Conservation (phyloP, 2,329 filamentous ascomycete genomes). For the Beauveria asiatica region DNA sequence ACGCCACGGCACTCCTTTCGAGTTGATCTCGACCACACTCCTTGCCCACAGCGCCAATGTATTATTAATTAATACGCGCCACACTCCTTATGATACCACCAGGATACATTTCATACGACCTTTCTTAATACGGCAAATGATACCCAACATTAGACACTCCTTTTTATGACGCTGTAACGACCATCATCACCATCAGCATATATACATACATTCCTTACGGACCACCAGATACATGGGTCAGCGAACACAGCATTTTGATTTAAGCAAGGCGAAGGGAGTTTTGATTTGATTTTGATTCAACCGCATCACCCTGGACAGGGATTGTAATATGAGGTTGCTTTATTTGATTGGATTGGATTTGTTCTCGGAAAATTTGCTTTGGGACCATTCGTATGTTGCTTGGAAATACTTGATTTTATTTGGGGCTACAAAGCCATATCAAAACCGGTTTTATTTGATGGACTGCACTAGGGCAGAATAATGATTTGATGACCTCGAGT, state of each 20-base stretch:
- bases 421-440: constrained; percentile 3
- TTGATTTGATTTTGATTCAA: constrained; percentile 8
- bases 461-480: not conserved
- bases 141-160: constrained; percentile 28
- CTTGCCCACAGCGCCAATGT: constrained; percentile 18
- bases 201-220: constrained; percentile 40
- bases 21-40: constrained; percentile 26
- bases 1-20: constrained; percentile 16
- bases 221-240: constrained; percentile 21
- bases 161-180: constrained; percentile 30
- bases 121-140: constrained; percentile 18
- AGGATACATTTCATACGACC: constrained; percentile 3
- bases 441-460: constrained; percentile 7
- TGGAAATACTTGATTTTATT: not conserved
- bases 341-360: not conserved
- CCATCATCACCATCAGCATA: constrained; percentile 28
- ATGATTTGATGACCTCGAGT: constrained; percentile 5
- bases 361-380: constrained; percentile 2
- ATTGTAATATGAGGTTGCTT: constrained; percentile 2
- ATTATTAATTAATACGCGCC: constrained; percentile 20
- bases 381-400: not conserved
- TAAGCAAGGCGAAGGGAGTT: constrained; percentile 11
- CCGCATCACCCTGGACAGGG: not conserved
- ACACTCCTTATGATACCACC: constrained; percentile 12
- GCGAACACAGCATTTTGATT: constrained; percentile 10